phyloP scores from a whole-genome alignment of 257 asterid genomes.

The Lantana camara region DNA sequence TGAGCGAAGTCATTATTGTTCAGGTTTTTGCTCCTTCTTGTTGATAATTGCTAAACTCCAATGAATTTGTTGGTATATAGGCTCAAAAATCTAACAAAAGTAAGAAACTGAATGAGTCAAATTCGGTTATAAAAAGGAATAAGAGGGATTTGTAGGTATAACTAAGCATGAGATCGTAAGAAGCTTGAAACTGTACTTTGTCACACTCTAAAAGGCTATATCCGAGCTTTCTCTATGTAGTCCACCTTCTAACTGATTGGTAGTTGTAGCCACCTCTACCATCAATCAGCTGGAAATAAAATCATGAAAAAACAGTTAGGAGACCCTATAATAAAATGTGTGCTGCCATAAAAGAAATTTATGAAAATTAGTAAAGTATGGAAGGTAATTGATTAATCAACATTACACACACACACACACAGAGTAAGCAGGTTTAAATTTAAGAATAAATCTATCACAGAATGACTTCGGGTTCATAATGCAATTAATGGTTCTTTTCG shows the following conservation, averaged over 20 bases:
- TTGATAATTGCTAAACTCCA: constrained; percentile 97
- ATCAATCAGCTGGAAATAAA: constrained; percentile 41
- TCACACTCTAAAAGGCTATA: constrained; percentile 84
- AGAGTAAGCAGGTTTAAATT: too few relatives aligned
- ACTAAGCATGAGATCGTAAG: not conserved
- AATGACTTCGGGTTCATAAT: not conserved
- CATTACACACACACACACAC: not conserved
- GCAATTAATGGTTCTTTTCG: not conserved
- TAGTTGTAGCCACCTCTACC: constrained; percentile 56
- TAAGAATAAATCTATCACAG: not conserved
- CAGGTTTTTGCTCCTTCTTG: constrained; percentile 78
- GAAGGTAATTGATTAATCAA: not conserved
- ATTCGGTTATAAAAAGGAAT: constrained; percentile 4
- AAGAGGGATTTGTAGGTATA: not conserved
- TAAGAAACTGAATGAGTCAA: constrained; percentile 4
- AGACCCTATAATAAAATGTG: not conserved
- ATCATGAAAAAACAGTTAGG: constrained; percentile 11
- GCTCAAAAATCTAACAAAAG: constrained; percentile 76
- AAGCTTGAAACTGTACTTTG: constrained; percentile 51
- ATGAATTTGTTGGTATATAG: constrained; percentile 84
- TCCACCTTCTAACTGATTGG: constrained; percentile 92
- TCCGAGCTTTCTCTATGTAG: constrained; percentile 81
- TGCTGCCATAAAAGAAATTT: not conserved
- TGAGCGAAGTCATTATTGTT: too few relatives aligned
- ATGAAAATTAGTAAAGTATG: not conserved